Base-by-base conservation (phyloP, 257 asterid genomes). In the Leptodermis oblonga region DNA sequence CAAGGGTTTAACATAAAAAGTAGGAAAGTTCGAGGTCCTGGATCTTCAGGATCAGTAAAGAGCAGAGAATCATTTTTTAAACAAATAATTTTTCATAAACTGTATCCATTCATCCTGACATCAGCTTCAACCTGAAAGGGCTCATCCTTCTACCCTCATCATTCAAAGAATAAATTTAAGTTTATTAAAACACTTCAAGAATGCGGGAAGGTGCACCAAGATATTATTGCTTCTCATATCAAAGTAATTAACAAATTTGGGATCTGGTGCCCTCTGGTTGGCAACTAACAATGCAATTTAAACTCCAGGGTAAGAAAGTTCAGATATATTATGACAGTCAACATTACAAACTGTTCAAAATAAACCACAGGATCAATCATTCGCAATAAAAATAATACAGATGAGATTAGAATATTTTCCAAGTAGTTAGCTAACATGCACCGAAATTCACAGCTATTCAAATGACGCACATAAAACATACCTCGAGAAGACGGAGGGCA, bases 401-500 rank as follows among this genome's bases (percentile, higher is more conserved):
- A 31, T 25, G 34, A 10, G 31, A 45, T 15, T 12, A 34, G 51
- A 31, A 55, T 55, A 30, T 51, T 64, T 43, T 31, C 39, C 28
- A 54, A 34, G 52, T 34, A 54, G 58, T 14, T 34, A 65, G 25
- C 31, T 7, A 46, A 41, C 28, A 60, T 34, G 42, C 34, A 58
- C 36, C 51, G 60, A 64, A 63, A 54, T 22, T 46, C 34, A 52
- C 11, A 63, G 37, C 18, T 22, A 53, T 55, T 51, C 67, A 70
- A 25, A 49, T 52, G 71, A 69, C 41, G 45, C 28, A 67, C 60
- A 55, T 31, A 46, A 25, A 53, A 33, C 68, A 65, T 87, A 93
- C 99, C 99, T 90, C 96, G 67, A 93, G 82, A 67, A 93, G 85
- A 59, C 99, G 89, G 67, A 93, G 82, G 56, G 83, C 86, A 74